Base-by-base conservation (phyloP, 164 flowering plant genomes). In the Vitis amurensis region DNA sequence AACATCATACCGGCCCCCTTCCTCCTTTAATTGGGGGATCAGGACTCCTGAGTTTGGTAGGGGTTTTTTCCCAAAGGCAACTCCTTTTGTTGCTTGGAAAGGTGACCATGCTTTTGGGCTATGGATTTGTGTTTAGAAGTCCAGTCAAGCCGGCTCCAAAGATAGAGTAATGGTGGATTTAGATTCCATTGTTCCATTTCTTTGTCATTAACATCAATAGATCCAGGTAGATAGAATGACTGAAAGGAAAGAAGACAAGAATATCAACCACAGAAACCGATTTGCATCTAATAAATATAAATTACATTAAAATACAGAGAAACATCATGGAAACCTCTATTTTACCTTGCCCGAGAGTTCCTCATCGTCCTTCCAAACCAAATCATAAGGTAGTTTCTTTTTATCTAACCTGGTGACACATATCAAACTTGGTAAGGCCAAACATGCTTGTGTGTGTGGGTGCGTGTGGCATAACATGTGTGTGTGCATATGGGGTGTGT, bases 141-240 rank as follows among this genome's bases (percentile, higher is more conserved):
- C 88, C 89, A 93, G 73, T 89, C 96, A 48, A 56, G 79, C 16
- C 85, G 90, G 71, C 99, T 95, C 98, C 98, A 95, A 11, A 95
- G 88, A 79, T 80, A 90, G 44, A 93, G 92, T 8, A 75, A 75
- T 13, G 97, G 94, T 37, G 95, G 72, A 19, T 23, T 80, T 10
- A 63, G 2, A 66, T 95, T 95, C 97, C 97, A 91, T 47, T 91
- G 90, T 10, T 88, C 94, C 75, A 90, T 69, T 76, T 87, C 86
- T 63, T 86, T 83, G 78, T 85, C 89, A 63, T 82, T 73, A 13
- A 59, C 87, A 67, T 87, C 91, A 30, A 89, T 75, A 44, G 97
- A 93, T 53, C 97, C 97, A 50, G 98, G 97, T 17, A 91, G 77
- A 76, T 95, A 95, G 76, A 95, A 91, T 37, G 97, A 81, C 98